Evolutionary conservation across 441 rosid genomes (phyloP), one percentile per base, ranked within the genome.

Genomic region (Macaranga tanarius): DNA sequence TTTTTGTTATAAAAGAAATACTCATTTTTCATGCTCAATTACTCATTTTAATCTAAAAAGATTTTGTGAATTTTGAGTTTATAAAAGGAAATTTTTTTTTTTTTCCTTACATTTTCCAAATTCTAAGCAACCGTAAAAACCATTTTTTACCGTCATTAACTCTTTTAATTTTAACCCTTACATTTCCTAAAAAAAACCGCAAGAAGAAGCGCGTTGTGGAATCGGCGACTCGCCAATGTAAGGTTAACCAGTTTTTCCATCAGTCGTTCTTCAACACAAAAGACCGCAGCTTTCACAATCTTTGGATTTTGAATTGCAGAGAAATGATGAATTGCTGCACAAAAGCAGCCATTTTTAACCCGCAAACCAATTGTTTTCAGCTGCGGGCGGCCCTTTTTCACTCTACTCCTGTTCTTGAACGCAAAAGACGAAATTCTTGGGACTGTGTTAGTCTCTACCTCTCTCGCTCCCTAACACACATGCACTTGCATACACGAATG

Each of bases 371-470:
- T 52, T 34, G 61, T 47, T 77, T 75, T 70, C 85, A 69, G 50
- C 79, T 79, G 26, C 81, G 80, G 54, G 56, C 78, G 56, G 86
- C 89, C 69, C 79, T 89, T 59, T 89, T 95, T 65, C 99, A 95
- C 74, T 87, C 94, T 23, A 85, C 95, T 10, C 87, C 93, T 3
- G 84, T 88, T 68, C 84, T 92, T 54, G 93, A 92, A 80, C 86
- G 92, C 78, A 88, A 81, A 83, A 87, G 89, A 63, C 87, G 90
- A 80, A 84, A 77, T 19, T 78, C 62, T 65, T 89, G 92, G 89
- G 89, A 86, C 42, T 65, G 79, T 64, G 95, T 91, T 34, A 76
- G 91, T 80, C 20, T 62, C 65, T 65, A 28, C 28, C 48, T 19
- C 44, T 54, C 57, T 67, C 70, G 73, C 56, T 54, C 57, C 60